Base-by-base conservation (phyloP, 352 stramenopile species). In the Globisporangium solare region DNA sequence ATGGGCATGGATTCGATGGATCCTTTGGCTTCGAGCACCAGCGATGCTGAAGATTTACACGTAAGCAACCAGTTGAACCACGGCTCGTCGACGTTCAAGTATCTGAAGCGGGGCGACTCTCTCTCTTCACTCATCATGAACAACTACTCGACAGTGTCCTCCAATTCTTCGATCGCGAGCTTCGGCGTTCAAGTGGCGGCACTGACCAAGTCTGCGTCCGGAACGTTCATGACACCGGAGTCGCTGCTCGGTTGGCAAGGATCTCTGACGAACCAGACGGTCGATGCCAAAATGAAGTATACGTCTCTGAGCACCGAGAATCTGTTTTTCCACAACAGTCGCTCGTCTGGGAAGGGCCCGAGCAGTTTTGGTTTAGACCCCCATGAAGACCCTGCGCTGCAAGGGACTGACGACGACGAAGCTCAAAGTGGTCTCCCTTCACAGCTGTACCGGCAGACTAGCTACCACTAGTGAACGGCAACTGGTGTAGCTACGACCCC, bases 91-190 rank as follows among this genome's bases (percentile, higher is more conserved):
- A 56, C 42, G 49, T 51, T 62, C 32, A 20, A 24, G 15, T 20
- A 56, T 15, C 24, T 62, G 37, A 62, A 49, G 39, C 47, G 56
- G 8, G 51, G 45, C 21, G 49, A 62, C 24, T 62, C 56, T 11
- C 56, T 62, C 37, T 53, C 56, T 22, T 62, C 56, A 15, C 40
- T 62, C 12, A 17, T 60, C 5, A 18, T 54, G 45, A 54, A 40
- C 32, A 56, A 62, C 31, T 62, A 56, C 37, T 62, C 56, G 47
- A 62, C 47, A 5, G 56, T 56, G 12, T 62, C 56, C 10, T 62
- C 56, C 20, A 62, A 43, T 24, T 56, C 56, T 39, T 62, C 56
- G 37, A 55, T 62, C 39, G 56, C 56, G 15, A 62, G 56, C 31
- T 42, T 62, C n/a, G 56, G 56, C 13, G 41, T 62, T 7, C 47